These are phyloP conservation scores for Lentinula raphanica DNA, from an alignment of 768 basidiomycete genomes.

Conservation along the genomic window DNA sequence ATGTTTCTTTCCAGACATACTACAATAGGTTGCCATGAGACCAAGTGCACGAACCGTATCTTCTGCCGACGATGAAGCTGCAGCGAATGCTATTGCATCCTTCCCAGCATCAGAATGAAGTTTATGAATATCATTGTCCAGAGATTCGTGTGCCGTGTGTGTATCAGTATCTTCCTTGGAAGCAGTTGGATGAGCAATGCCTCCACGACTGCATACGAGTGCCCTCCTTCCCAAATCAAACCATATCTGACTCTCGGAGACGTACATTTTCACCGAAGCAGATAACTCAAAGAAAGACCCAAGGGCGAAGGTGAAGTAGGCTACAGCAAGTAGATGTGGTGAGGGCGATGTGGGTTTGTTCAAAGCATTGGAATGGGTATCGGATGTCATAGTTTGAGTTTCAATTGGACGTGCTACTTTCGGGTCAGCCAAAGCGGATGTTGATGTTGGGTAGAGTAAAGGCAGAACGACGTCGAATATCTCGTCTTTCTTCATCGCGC, in stretches of 20 bases:
- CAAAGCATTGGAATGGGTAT: background rate
- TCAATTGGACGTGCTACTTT: background rate
- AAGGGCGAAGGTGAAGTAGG: slow-evolving; percentile 57
- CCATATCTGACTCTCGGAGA: slow-evolving; percentile 54
- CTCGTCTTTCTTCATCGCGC: slow-evolving; percentile 45
- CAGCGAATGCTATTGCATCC: background rate
- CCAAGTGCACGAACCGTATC: slow-evolving; percentile 56
- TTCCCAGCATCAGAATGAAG: background rate
- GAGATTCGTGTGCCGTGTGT: background rate
- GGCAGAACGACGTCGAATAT: slow-evolving; percentile 35
- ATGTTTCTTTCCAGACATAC: slow-evolving; percentile 42
- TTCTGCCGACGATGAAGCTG: background rate
- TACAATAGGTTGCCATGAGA: slow-evolving; percentile 53
- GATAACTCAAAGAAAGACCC: slow-evolving; percentile 55
- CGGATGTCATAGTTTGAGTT: background rate
- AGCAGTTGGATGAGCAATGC: slow-evolving; percentile 35
- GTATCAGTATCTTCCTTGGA: background rate
- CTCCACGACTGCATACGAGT: slow-evolving; percentile 48
- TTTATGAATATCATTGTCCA: background rate
- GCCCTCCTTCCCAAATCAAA: slow-evolving; percentile 54
- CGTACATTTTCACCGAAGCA: slow-evolving; percentile 37
- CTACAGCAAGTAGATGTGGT: slow-evolving; percentile 47
- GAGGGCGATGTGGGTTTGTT: slow-evolving; percentile 7
- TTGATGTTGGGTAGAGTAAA: slow-evolving; percentile 25
- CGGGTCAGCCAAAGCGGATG: background rate